These are phyloP conservation scores for Colletotrichum theobromicola DNA, from an alignment of 2,329 filamentous ascomycete genomes.

Conservation along the genomic window DNA sequence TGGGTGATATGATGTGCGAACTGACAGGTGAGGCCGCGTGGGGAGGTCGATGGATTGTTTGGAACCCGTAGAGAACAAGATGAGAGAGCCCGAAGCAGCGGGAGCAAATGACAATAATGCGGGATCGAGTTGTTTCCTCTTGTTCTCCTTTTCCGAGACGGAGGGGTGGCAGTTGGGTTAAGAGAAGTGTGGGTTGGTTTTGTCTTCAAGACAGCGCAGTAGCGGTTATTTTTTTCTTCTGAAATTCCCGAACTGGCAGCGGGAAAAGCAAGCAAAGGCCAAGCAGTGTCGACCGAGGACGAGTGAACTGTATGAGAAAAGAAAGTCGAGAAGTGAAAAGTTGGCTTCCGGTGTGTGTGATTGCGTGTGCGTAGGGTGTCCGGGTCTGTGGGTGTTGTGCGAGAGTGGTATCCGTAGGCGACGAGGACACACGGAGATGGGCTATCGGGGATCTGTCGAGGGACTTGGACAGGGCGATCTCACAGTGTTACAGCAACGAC, in stretches of 20 bases:
- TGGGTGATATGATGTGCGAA: conserved; percentile 18
- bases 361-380: neutral
- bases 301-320: neutral
- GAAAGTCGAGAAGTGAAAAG: conserved; percentile 16
- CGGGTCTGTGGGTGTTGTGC: neutral
- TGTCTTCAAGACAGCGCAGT: conserved; percentile 8
- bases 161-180: neutral
- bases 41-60: conserved; percentile 6
- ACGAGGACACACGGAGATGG: neutral
- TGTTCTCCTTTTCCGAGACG: neutral
- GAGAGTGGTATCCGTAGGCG: neutral
- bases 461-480: neutral
- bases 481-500: neutral
- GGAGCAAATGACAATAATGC: neutral
- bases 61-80: neutral
- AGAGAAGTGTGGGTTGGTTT: neutral
- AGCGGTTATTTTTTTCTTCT: neutral
- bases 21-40: conserved; percentile 17
- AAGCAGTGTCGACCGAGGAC: neutral
- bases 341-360: neutral
- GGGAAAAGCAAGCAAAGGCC: neutral
- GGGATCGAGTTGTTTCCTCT: neutral
- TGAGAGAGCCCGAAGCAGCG: neutral
- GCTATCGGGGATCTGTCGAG: neutral
- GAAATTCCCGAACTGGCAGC: neutral